Percentiles rank a stretch among this genome's conserved stretches.
Evolutionary conservation across 345 rosid species (phyloP).

Genomic region (Ceriops tagal): DNA sequence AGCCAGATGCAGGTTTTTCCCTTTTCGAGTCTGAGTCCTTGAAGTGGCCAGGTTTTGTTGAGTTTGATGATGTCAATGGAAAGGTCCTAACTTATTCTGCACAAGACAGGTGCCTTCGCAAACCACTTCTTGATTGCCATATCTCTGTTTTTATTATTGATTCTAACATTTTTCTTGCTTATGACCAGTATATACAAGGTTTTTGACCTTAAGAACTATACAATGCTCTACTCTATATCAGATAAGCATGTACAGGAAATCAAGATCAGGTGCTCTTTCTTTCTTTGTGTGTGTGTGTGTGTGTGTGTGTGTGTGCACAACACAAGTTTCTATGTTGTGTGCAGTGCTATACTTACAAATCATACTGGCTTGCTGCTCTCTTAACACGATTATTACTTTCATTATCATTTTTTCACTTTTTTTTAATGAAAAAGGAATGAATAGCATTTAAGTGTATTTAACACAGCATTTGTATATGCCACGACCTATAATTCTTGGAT

Average conservation of each 20-base stretch:
- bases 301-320: no score
- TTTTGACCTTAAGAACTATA: constrained; percentile 88
- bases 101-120: constrained; percentile 60
- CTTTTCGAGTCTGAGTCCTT: constrained; percentile 94
- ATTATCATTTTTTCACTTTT: no score
- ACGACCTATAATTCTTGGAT: no score
- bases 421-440: no score
- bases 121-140: constrained; percentile 9
- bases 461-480: no score
- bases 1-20: constrained; percentile 93
- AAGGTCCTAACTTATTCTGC: constrained; percentile 95
- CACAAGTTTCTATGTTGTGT: background rate
- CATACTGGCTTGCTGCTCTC: background rate
- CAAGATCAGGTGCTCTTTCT: constrained; percentile 73
- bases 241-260: constrained; percentile 90
- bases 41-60: constrained; percentile 99
- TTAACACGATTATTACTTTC: no score
- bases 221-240: constrained; percentile 85
- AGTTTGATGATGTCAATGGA: constrained; percentile 98
- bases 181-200: constrained; percentile 83
- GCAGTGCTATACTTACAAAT: background rate
- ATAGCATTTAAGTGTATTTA: no score
- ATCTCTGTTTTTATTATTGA: constrained; percentile 13
- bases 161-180: constrained; percentile 11
- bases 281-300: constrained; percentile 4